Evolutionary conservation across 768 basidiomycete genomes (phyloP).

Genomic region (Heimioporus sp.): DNA sequence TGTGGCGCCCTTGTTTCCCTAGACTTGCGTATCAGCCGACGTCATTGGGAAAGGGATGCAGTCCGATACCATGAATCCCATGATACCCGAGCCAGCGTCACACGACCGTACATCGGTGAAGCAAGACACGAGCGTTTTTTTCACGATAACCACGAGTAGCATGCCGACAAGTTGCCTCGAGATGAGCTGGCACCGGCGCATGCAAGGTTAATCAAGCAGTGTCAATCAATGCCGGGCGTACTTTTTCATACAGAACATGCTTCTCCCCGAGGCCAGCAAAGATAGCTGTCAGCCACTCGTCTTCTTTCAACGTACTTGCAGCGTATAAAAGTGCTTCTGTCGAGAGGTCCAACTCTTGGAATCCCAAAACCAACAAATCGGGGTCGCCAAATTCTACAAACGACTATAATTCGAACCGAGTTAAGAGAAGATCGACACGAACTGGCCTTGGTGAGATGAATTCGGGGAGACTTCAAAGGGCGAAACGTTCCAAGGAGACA

Average conservation of each 20-base stretch:
- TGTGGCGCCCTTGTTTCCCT: constrained; percentile 86
- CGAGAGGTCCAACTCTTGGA: constrained; percentile 80
- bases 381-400: constrained; percentile 41
- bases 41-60: not conserved
- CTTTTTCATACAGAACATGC: constrained; percentile 64
- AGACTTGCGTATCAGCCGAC: not conserved
- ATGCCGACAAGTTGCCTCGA: constrained; percentile 85
- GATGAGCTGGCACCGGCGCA: constrained; percentile 44
- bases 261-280: constrained; percentile 73
- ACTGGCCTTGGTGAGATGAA: constrained; percentile 23
- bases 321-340: constrained; percentile 76
- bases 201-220: no score
- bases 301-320: constrained; percentile 58
- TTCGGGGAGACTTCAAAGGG: constrained; percentile 30
- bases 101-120: constrained; percentile 54
- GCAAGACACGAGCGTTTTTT: constrained; percentile 45
- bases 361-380: constrained; percentile 72
- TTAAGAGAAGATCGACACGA: not conserved
- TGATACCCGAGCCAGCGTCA: constrained; percentile 67
- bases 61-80: constrained; percentile 68
- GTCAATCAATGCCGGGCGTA: constrained; percentile 17
- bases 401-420: not conserved
- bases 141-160: constrained; percentile 68
- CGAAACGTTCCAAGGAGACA: constrained; percentile 38
- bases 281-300: constrained; percentile 65